Evolutionary conservation across 176 grass and related monocot genomes (phyloP), one percentile per base, ranked within the genome.

Genomic region (Oryza brachyantha): DNA sequence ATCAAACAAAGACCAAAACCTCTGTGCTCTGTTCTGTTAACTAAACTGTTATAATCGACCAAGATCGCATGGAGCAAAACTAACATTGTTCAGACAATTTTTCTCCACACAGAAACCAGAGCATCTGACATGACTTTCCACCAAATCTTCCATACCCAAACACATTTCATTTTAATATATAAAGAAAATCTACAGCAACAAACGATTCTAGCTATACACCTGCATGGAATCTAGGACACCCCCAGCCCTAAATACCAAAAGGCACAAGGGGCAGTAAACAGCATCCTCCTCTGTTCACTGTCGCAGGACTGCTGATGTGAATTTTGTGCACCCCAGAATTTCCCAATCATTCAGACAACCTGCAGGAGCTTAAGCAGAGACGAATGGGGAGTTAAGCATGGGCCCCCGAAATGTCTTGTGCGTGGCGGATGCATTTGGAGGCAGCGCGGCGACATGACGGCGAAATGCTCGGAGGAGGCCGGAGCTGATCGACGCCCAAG

Each of bases 111-210:
- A 21, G n/a, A 74, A 27, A n/a, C n/a, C n/a, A n/a, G n/a, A n/a
- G n/a, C 55, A 29, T 29, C 42, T 27, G 57, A n/a, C 57, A 62
- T 76, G 73, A 29, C 73, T 24, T 29, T 25, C 73, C 57, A 76
- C 73, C 73, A 42, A 42, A 62, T 29, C 27, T 62, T 62, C 9
- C 72, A 17, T 13, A 28, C 36, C 31, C 36, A 41, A 40, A 38
- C 35, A 27, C 73, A 61, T 9, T 9, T 14, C 14, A 27, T 43
- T 14, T 70, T 64, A 6, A 36, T 4, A 31, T 43, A 43, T 13
- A 13, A 46, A n/a, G n/a, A n/a, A 46, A 46, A 16, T 46, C 13
- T 21, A 9, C n/a, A 7, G 8, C 7, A 39, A 39, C 21, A 21
- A 45, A 21, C 9, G 9, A 69, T 5, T 21, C 37, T n/a, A n/a